phyloP scores from a whole-genome alignment of 202 grass and related monocot species.

The Musa balbisiana region DNA sequence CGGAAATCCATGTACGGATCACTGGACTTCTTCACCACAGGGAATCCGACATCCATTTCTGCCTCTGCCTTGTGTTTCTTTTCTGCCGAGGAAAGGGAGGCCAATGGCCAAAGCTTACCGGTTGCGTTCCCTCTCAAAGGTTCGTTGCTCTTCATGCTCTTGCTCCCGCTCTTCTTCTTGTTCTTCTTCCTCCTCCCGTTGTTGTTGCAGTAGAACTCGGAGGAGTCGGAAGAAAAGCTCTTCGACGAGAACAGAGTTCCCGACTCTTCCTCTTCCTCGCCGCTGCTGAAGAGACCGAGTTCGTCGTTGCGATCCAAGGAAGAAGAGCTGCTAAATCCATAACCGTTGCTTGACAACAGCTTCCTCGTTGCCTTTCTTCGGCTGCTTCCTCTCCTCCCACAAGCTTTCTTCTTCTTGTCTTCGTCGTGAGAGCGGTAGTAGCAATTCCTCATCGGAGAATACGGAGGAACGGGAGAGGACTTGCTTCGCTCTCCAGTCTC shows the following conservation, averaged over 20 bases:
- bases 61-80: background rate
- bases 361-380: background rate
- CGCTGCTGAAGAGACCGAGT: background rate
- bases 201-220: constrained; percentile 3
- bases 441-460: background rate
- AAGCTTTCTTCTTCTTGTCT: background rate
- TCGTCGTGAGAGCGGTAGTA: background rate
- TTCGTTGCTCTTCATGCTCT: background rate
- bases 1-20: constrained; percentile 76
- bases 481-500: background rate
- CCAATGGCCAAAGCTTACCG: background rate
- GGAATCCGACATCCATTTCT: background rate
- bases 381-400: background rate
- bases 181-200: background rate
- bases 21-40: constrained; percentile 23
- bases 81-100: background rate
- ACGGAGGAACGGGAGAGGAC: background rate
- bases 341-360: background rate
- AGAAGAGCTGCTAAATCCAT: constrained; percentile 3
- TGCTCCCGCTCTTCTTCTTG: background rate
- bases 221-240: constrained; percentile 9
- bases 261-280: background rate
- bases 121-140: background rate
- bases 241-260: background rate
- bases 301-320: background rate